Base-by-base conservation (phyloP, 2,329 filamentous ascomycete genomes). In the Drechslerella coelobrocha region DNA sequence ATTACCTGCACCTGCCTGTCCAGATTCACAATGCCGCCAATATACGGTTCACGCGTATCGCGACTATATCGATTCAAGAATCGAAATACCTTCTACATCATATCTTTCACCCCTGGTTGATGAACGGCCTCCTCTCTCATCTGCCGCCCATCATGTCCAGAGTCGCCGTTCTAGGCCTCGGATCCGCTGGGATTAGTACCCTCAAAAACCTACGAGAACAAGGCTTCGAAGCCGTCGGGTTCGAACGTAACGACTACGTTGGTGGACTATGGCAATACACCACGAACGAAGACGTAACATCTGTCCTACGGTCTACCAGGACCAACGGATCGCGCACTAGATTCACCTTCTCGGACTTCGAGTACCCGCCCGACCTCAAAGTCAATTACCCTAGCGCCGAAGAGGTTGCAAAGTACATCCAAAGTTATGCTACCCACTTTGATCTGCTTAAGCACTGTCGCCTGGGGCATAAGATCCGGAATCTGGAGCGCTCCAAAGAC, bases 211-310 rank as follows among this genome's bases (percentile, higher is more conserved):
- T 82, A 17, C 73, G 78, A 1, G 81, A 83, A 61, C 80, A 81
- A 74, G 80, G 81, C 7, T 83, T 82, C 55, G 74, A 81, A 8
- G 81, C 78, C 3, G 77, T 78, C 0, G 81, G 78, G 1, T 82
- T 82, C 48, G 82, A 83, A 51, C 76, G 78, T 26, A 80, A 79
- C 59, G 65, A 74, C 47, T 78, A 78, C 60, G 74, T 81, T 17
- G 81, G 81, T 8, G 81, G 81, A 0, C 73, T 83, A 0, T 83
- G 81, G 81, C 77, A 79, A 45, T 81, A 78, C 59, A 81, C 77
- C 9, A 76, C 78, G 1, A 75, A 79, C n/a, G 74, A 79, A 56
- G 75, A 77, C 69, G 81, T 79, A 2, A 78, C 78, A 8, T 79
- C 80, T 26, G 79, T 80, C 23, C 78, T 81, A 12, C 50, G 57